Evolutionary conservation across 257 asterid species (phyloP).

Genomic region (Leptodermis oblonga): DNA sequence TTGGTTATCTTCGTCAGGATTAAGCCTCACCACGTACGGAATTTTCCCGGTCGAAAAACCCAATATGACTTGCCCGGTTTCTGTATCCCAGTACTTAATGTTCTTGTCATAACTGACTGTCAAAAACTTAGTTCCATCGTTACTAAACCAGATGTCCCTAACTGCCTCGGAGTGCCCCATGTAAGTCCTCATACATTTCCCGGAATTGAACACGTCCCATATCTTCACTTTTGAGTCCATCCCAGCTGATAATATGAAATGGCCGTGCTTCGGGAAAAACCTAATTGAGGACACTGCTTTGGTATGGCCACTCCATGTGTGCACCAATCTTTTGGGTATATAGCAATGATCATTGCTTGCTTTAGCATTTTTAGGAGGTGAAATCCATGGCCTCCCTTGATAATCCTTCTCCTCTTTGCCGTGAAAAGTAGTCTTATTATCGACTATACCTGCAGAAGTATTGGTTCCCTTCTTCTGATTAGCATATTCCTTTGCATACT

Average conservation of each 20-base stretch:
- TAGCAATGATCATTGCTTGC: conserved; percentile 94
- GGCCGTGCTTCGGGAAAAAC: conserved; percentile 91
- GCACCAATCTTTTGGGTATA: conserved; percentile 91
- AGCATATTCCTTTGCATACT: conserved; percentile 94
- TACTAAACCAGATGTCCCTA: conserved; percentile 84
- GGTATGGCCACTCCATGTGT: conserved; percentile 97
- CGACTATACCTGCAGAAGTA: conserved; percentile 46
- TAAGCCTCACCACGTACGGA: conserved; percentile 92
- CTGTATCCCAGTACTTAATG: conserved; percentile 98
- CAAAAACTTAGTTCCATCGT: conserved; percentile 86
- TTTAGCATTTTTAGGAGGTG: conserved; percentile 92
- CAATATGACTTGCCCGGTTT: conserved; percentile 94
- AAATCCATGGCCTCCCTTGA: conserved; percentile 98
- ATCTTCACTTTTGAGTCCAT: conserved; percentile 97
- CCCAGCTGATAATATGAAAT: conserved; percentile 89
- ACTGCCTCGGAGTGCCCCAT: conserved; percentile 97
- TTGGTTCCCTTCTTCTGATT: conserved; percentile 82
- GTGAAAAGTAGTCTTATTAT: conserved; percentile 83
- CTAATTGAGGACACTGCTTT: conserved; percentile 95
- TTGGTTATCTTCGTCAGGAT: conserved; percentile 98
- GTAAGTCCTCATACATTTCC: conserved; percentile 95
- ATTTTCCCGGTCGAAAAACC: conserved; percentile 85
- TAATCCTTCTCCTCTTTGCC: conserved; percentile 95
- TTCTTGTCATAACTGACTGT: conserved; percentile 96
- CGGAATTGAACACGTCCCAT: conserved; percentile 90